Evolutionary conservation across 805 yeast genomes (phyloP).

Genomic region (Candida xyloterini): DNA sequence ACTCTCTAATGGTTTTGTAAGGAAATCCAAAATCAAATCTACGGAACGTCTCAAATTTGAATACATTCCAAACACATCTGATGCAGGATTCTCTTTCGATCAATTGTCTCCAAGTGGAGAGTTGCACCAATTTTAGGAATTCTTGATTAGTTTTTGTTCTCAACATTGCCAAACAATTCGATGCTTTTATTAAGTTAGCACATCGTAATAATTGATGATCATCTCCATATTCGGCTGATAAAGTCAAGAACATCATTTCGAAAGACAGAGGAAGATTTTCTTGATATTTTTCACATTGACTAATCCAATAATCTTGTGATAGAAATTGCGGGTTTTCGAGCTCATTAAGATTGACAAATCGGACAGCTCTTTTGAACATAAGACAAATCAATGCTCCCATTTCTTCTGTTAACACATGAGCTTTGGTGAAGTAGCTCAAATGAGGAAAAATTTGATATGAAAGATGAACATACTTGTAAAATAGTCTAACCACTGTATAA

Average conservation of each 20-base stretch:
- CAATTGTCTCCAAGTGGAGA: constrained; percentile 34
- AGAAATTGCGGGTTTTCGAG: constrained; percentile 25
- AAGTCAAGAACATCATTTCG: constrained; percentile 29
- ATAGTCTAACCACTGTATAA: constrained; percentile 35
- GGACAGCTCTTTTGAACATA: constrained; percentile 35
- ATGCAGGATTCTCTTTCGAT: constrained; percentile 33
- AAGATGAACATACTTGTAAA: constrained; percentile 40
- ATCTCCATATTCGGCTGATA: constrained; percentile 26
- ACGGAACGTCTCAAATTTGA: constrained; percentile 35
- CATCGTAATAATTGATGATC: constrained; percentile 24
- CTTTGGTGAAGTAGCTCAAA: constrained; percentile 30
- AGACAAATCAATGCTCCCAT: constrained; percentile 27
- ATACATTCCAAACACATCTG: constrained; percentile 39
- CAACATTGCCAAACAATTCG: constrained; percentile 11
- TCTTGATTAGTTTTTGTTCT: constrained; percentile 18
- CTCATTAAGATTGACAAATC: constrained; percentile 30
- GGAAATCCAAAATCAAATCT: constrained; percentile 38
- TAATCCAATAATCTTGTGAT: constrained; percentile 38
- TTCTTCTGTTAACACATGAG: constrained; percentile 32
- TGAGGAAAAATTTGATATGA: constrained; percentile 37
- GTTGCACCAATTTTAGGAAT: constrained; percentile 25
- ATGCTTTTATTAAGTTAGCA: constrained; percentile 12
- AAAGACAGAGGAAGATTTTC: constrained; percentile 27
- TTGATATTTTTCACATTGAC: constrained; percentile 34
- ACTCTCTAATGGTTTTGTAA: constrained; percentile 19